These are phyloP conservation scores for Plasmodium yoelii DNA, from an alignment of 169 alveolate species.

Conservation along the genomic window DNA sequence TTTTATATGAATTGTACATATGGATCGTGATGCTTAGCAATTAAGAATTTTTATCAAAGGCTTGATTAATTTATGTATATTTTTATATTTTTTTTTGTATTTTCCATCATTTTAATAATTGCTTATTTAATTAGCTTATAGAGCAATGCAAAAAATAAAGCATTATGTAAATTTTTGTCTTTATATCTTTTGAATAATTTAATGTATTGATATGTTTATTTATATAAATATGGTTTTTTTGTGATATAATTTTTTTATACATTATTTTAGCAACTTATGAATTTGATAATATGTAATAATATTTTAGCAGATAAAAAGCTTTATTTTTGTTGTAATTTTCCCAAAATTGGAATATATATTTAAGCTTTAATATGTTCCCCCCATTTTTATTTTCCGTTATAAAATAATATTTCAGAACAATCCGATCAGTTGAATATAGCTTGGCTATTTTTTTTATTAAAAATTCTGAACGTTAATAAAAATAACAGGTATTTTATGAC, in stretches of 20 bases:
- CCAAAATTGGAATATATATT: too few relatives aligned
- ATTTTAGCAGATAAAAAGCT: too few relatives aligned
- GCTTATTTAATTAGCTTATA: background rate
- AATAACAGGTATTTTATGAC: constrained; percentile 11
- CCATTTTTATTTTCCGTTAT: too few relatives aligned
- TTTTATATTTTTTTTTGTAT: too few relatives aligned
- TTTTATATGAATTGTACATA: too few relatives aligned
- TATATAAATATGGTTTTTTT: background rate
- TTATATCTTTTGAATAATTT: background rate
- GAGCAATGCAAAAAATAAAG: background rate
- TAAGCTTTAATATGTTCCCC: too few relatives aligned
- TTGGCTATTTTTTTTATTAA: background rate
- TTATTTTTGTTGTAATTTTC: too few relatives aligned
- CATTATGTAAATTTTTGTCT: background rate
- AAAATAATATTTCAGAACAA: background rate
- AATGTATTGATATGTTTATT: background rate
- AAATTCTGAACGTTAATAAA: constrained; percentile 49
- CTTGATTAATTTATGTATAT: too few relatives aligned
- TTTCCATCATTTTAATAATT: too few relatives aligned
- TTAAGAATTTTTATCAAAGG: too few relatives aligned
- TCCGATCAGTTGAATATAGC: constrained; percentile 1
- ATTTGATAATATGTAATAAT: too few relatives aligned
- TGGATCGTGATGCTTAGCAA: too few relatives aligned
- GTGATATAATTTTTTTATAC: background rate
- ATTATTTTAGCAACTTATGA: background rate